Evolutionary conservation across 176 grass and related monocot species (phyloP), one percentile per base, ranked within the genome.

Genomic region (Zizania latifolia): DNA sequence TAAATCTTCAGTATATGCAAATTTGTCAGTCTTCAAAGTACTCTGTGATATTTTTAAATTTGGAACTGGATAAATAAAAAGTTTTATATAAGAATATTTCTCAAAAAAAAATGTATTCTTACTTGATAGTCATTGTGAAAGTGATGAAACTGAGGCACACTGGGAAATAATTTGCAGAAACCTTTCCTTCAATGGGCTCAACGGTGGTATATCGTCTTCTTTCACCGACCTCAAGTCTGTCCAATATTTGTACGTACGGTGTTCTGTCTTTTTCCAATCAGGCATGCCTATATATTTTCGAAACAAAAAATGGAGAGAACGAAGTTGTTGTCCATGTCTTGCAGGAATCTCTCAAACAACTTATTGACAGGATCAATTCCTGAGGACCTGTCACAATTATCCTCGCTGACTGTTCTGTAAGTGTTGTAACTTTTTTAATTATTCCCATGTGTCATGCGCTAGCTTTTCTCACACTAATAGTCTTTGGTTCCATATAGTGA

Each of bases 261-360:
- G 30, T 75, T 39, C n/a, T 54, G 5, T 26, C 36, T 32, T 31
- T 36, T 29, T 14, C 36, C 5, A 50, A 58, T 2, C 36, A 24
- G 10, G 10, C 16, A 13, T 11, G 27, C 29, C 12, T n/a, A 17
- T 14, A 17, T n/a, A 17, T 14, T 23, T 60, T 14, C n/a, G 34
- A 15, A 21, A 74, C 9, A 22, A 74, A 35, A 17, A 3, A 15
- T 2, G 27, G 29, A 23, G 17, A n/a, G n/a, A n/a, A n/a, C 43
- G 10, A 13, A 41, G 34, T 26, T 56, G 1, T 12, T 32, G 17
- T 46, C 30, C n/a, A n/a, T 34, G 17, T 43, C 4, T 73, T 83
- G 45, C 78, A 92, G 89, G 45, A 74, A 88, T 41, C 68, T 92
- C 30, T 92, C 89, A 24, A 11, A 89, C 74, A 93, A 93, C 30